Evolutionary conservation across 352 stramenopile genomes (phyloP).

Genomic region (Thalassiosira livingstoniorum): DNA sequence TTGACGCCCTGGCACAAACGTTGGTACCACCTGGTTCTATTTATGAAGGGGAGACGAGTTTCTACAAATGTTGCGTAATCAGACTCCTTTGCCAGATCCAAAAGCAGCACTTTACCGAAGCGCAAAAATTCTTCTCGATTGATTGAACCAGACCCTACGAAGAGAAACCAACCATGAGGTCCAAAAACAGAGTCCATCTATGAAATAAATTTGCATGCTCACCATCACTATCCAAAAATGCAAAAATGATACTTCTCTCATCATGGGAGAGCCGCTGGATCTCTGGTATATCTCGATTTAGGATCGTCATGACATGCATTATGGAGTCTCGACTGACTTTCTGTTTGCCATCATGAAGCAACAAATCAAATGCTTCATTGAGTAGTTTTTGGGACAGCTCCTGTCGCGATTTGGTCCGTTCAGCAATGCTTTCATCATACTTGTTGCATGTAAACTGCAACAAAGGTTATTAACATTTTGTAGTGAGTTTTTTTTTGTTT

Average conservation of each 20-base stretch:
- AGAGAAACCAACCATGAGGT: no score
- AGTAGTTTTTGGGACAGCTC: constrained; percentile 58
- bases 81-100: constrained; percentile 62
- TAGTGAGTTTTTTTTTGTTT: no score
- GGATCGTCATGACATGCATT: constrained; percentile 63
- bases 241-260: constrained; percentile 70
- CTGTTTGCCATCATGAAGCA: constrained; percentile 58
- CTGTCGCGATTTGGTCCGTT: constrained; percentile 43
- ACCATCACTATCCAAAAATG: constrained; percentile 75
- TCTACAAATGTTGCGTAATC: constrained; percentile 72
- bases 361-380: constrained; percentile 64
- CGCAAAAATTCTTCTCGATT: constrained; percentile 72
- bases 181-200: no score
- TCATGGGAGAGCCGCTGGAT: constrained; percentile 65
- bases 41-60: constrained; percentile 63
- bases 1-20: constrained; percentile 52
- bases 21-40: constrained; percentile 56
- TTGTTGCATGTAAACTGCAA: no score
- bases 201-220: no score
- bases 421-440: constrained; percentile 69
- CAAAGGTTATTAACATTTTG: constrained; percentile 46
- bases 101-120: constrained; percentile 68
- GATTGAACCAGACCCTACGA: constrained; percentile 49
- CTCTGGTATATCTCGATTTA: constrained; percentile 79
- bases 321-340: constrained; percentile 62